Evolutionary conservation across 2,329 filamentous ascomycete species (phyloP), one percentile per base, ranked within the genome.

Genomic region (Calonectria pauciramosa): DNA sequence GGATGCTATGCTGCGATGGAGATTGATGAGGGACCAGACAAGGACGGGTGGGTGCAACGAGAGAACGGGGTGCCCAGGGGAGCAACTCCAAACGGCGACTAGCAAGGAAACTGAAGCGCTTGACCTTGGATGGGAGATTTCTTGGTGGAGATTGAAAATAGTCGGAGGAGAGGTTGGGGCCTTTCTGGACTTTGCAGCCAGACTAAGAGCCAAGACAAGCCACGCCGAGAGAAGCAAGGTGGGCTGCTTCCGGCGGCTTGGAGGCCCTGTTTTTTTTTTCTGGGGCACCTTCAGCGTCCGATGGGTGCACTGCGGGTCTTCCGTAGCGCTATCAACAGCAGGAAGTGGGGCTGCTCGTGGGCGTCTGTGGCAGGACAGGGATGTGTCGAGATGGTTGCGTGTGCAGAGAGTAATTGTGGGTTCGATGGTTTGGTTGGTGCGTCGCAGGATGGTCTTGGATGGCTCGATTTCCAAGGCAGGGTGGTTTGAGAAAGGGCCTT

Each of bases 31-130:
- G 71, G 72, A 75, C 68, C 70, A 68, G 70, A 68, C 51, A 76
- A 74, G 70, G 76, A 76, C 68, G 34, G 73, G 70, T 54, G 44
- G 44, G 51, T 70, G 71, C 71, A 66, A 79, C 78, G 78, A 77
- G 74, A 28, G 54, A 79, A 67, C 52, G 72, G 68, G 47, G 73
- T 73, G 56, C 56, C 36, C 56, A 71, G 73, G 73, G 75, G 47
- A 81, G 70, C 71, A 76, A 76, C 64, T 72, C 74, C 75, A 79
- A 78, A 78, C 75, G 77, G 76, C 64, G 72, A 74, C 81, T 80
- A 80, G 78, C 80, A 82, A 82, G 82, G 81, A 78, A 81, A 71
- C 69, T 54, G 51, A 38, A 73, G 70, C 77, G 78, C 75, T 73
- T 75, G 73, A 71, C 77, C 65, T 74, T 70, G 72, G 78, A 77